Base-by-base conservation (phyloP, 225 moss, liverwort and hornwort genomes). In the Pseudoscleropodium purum region DNA sequence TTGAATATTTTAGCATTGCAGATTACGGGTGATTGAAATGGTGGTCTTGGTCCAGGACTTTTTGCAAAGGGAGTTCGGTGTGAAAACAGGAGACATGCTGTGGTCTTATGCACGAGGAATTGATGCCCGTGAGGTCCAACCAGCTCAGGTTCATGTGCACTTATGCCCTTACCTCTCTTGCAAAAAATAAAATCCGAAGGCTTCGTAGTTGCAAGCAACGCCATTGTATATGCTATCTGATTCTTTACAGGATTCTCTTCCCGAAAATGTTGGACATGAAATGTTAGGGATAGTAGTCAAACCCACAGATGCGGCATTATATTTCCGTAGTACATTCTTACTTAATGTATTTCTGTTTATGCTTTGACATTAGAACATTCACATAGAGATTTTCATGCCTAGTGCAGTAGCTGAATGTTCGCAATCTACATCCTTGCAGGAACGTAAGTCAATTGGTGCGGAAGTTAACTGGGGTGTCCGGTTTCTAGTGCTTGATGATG, bases 381-480 rank as follows among this genome's bases (percentile, higher is more conserved):
- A 77, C 49, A 70, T 89, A 82, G 41, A 72, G 60, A 91, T 73
- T 68, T 83, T 43, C 45, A 29, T 68, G 66, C 72, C 83, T 74
- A 54, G 83, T 79, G 43, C 85, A 79, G 56, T 26, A 61, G 83
- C 79, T 91, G 74, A 93, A 86, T 31, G 54, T 51, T 21, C 33
- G 39, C 56, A 79, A 86, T 79, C 64, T 90, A 76, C 68, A 84
- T 89, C 70, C 83, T 90, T 91, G 57, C 94, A 99, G 99, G 97
- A 95, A 88, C 96, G 99, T n/a, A 99, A 99, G 93, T 99, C 99
- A 75, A 97, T 99, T 85, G 97, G 99, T 92, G 99, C 99, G 80
- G 99, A 99, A 94, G 99, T 99, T n/a, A 99, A 99, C 63, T 99
- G 97, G 99, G 99, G 99, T 87, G 99, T 99, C 75, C 96, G 99